Base-by-base conservation (phyloP, 2,329 filamentous ascomycete genomes). In the Clonostachys chloroleuca region DNA sequence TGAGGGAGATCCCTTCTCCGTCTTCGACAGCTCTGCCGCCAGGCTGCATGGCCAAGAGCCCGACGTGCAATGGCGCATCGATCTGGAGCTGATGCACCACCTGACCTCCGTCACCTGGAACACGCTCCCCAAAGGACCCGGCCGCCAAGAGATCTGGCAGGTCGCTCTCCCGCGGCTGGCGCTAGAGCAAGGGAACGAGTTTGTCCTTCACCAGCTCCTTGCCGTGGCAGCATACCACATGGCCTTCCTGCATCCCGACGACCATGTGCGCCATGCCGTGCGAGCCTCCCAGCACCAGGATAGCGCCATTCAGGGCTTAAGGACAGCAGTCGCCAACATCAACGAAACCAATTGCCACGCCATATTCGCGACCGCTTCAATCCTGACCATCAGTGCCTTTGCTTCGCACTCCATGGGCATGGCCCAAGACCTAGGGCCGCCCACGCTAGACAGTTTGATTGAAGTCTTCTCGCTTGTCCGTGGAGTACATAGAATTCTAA, bases 1-100 rank as follows among this genome's bases (percentile, higher is more conserved):
- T 3, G 36, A 39, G 36, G 7, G 14, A 9, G 36, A 39, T 18
- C 36, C 36, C 3, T 18, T 39, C 12, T n/a, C 36, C 36, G 14
- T 18, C 36, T 18, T 39, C 36, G 36, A n/a, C 36, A 39, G 14
- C 17, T 39, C 17, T 12, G 36, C 14, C 17, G 36, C 36, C 14
- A 39, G 10, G 36, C 14, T n/a, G 14, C 14, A n/a, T 18, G 36
- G 14, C 17, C 17, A n/a, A 39, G 36, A 39, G 12, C 17, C 36
- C 14, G 36, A 20, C 34, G 13, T 16, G 44, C 9, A 30, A 14
- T 67, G 63, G 64, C 59, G 62, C 10, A 57, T 59, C 5, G 65
- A 68, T 46, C 59, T 68, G 12, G 60, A 65, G 47, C 54, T 68
- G 37, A 60, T 68, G 54, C 63, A 68, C 39, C 64, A 68, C 40